Base-by-base conservation (phyloP, 1,284 basidiomycete species). In the Papiliotrema nemorosa region DNA sequence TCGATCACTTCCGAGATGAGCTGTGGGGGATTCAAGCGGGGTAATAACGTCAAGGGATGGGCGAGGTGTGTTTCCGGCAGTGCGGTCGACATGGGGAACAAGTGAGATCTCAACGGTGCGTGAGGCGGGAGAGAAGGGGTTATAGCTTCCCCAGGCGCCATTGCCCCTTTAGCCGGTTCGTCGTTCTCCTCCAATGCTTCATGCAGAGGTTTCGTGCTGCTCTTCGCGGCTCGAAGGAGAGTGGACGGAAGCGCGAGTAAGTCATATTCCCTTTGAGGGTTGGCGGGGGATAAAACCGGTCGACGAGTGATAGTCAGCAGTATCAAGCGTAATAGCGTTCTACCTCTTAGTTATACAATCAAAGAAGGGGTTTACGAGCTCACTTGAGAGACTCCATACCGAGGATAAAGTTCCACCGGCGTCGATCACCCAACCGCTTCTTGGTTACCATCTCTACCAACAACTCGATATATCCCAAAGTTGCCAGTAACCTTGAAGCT, bases 391-490 rank as follows among this genome's bases (percentile, higher is more conserved):
- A 66, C 72, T 94, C 90, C 21, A 93, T 75, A 31, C 84, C 57
- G 33, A 90, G 69, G 38, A 94, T 80, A 26, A 82, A 80, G 57
- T 84, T 79, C 89, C 87, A 90, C 57, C 74, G 80, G 77, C 58
- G 73, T 77, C 69, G 80, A 78, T 63, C 77, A 57, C 34, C 85
- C 3, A 49, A 47, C 29, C 66, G 82, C 10, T 83, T 79, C 64
- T 82, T 87, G 61, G 87, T 76, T n/a, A 82, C 78, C 90, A 94
- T 94, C 75, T 94, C 90, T 39, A 90, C 68, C 35, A 94, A 75
- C 34, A 94, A 80, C 72, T 93, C 84, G 14, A 85, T 80, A 70
- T 86, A 90, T 35, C 82, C 82, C 52, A 90, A 78, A 25, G 90
- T 77, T 63, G 88, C 84, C 3, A 93, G 80, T 2, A 80, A 70